Evolutionary conservation across 163 green algal genomes (phyloP), one percentile per base, ranked within the genome.

Genomic region (Chloroidium sp.): DNA sequence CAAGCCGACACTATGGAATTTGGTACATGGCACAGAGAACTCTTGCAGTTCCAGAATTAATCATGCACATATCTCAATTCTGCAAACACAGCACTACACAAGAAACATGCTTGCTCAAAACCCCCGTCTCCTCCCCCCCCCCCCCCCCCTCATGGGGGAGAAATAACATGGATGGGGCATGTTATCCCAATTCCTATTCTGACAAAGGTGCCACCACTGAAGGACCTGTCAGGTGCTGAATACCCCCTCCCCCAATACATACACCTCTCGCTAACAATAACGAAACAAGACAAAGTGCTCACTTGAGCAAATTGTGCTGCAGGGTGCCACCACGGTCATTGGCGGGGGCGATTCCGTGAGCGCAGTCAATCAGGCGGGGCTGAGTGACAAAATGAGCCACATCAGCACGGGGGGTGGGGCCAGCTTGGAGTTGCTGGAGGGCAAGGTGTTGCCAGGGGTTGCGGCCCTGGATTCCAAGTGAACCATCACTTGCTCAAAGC

Each of bases 401-500:
- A 98, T 99, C 88, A 96, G 89, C 83, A 99, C 97, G 64, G 96
- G 96, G 74, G 95, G 96, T 76, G 97, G 97, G 82, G 97, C 97
- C 62, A 97, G 90, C 69, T 89, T 99, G 85, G 97, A 99, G 93
- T 92, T 99, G 82, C 90, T 99, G 62, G 97, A 99, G 92, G 97
- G 97, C 90, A 98, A 98, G 92, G 80, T 83, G 78, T 8, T 86
- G 12, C 95, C 95, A 74, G 95, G 93, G 82, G 94, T 99, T 74
- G 94, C 94, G 69, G 95, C 93, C 69, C 91, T 98, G 68, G 88
- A 98, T 87, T 94, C 98, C 36, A 76, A 75, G 62, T 59, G 14
- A 77, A 77, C 68, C 13, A 74, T 36, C 36, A 36, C 36, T 36
- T 36, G 64, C 64, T 72, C 64, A 6, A 6, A 10, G 64, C 64